Percentiles rank a stretch among this genome's conserved stretches.
Conservation (phyloP, 73 alveolate genomes). For the Paramecium bursaria region DNA sequence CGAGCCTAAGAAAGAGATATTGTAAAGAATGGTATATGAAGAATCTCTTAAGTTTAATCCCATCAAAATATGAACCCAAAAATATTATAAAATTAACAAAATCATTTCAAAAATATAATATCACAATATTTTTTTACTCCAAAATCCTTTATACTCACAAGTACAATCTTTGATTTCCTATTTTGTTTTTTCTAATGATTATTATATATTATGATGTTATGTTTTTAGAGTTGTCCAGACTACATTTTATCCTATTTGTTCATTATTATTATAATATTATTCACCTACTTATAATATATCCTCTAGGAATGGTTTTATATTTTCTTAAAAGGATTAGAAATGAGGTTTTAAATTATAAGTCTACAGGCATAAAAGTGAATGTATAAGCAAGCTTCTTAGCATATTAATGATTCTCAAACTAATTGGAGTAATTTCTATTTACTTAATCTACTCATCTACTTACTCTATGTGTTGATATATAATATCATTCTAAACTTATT, state of each 20-base stretch:
- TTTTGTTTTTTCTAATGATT: not conserved
- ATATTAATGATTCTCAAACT: slow-evolving; percentile 24
- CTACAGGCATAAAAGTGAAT: slow-evolving; percentile 12
- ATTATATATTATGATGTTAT: not conserved
- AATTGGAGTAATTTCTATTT: not conserved
- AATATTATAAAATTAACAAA: no score
- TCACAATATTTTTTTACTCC: slow-evolving; percentile 29
- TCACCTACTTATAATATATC: not conserved
- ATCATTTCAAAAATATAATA: no score
- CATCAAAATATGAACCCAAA: no score
- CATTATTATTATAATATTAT: slow-evolving; percentile 4
- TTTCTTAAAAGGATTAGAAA: not conserved
- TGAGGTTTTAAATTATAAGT: slow-evolving; percentile 36
- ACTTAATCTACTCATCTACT: not conserved
- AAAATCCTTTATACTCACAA: not conserved
- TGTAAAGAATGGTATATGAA: slow-evolving; percentile 84
- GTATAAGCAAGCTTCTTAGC: slow-evolving; percentile 1
- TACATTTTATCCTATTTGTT: slow-evolving; percentile 20
- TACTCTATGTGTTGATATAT: slow-evolving; percentile 9
- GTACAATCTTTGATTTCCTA: not conserved
- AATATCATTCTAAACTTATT: slow-evolving; percentile 32
- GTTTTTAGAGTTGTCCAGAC: slow-evolving; percentile 25
- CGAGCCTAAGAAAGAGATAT: slow-evolving; percentile 85
- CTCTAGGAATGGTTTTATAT: slow-evolving; percentile 12
- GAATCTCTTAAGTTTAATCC: slow-evolving; percentile 85